These are phyloP conservation scores for Fusarium sp. DNA, from an alignment of 2,329 filamentous ascomycete genomes.

Conservation along the genomic window DNA sequence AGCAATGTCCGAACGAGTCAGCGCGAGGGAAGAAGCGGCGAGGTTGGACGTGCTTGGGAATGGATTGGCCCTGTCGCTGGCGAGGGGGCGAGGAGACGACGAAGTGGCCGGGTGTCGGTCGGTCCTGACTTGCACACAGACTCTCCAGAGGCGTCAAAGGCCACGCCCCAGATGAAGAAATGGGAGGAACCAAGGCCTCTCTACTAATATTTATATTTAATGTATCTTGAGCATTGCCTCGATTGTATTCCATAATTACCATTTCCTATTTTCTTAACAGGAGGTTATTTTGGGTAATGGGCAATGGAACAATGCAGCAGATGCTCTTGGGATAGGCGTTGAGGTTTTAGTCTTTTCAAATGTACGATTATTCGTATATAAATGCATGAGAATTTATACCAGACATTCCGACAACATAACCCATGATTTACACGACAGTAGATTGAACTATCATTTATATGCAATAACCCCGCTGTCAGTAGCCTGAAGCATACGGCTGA, in stretches of 20 bases:
- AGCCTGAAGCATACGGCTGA: no score
- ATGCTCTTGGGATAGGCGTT: conserved; percentile 39
- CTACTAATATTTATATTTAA: conserved; percentile 48
- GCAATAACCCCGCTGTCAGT: not conserved
- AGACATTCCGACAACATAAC: not conserved
- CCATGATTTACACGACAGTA: not conserved
- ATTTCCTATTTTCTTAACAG: conserved; percentile 28
- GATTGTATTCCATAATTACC: conserved; percentile 18
- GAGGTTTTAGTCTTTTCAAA: conserved; percentile 20
- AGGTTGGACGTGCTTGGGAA: conserved; percentile 75
- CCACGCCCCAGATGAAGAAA: conserved; percentile 48
- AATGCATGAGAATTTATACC: conserved; percentile 15
- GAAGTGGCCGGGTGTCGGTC: conserved; percentile 64
- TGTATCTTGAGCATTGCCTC: conserved; percentile 8
- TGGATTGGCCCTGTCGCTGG: conserved; percentile 71
- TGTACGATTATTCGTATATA: conserved; percentile 31
- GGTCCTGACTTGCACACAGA: conserved; percentile 54
- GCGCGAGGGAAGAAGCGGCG: conserved; percentile 73
- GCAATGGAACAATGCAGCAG: conserved; percentile 15
- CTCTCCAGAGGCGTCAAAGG: conserved; percentile 44
- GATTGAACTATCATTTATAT: not conserved
- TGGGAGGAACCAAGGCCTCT: conserved; percentile 58
- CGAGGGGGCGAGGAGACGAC: conserved; percentile 58
- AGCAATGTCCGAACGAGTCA: conserved; percentile 85
- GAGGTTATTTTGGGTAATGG: conserved; percentile 17